Base-by-base conservation (phyloP, 345 rosid genomes). In the Eucalyptus viminalis region DNA sequence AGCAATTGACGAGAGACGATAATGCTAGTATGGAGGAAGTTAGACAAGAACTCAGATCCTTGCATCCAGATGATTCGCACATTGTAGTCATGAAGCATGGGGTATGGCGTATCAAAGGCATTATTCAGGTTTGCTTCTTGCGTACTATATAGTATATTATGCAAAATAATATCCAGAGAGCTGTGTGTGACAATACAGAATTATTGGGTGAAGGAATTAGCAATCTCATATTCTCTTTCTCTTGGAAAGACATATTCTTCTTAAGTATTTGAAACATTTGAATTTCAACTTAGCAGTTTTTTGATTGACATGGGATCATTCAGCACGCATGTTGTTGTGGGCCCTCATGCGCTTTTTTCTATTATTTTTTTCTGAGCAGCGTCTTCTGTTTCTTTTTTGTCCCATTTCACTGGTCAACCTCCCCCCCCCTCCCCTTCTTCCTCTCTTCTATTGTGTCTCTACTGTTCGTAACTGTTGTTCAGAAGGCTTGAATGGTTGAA, bases 31-130 rank as follows among this genome's bases (percentile, higher is more conserved):
- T 94, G 93, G 99, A 96, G 90, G 99, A 95, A 94, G 97, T 97
- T 89, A 97, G 99, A 90, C 94, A 93, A 93, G 98, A 98, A 92
- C 96, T 98, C 76, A 96, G 89, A 93, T 95, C 95, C 7, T 88
- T 95, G 93, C 98, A 98, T 94, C 99, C 97, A 0, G 98, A 97
- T 89, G 99, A 97, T 92, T 91, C 97, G 0, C 95, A 96, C 60
- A 95, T 98, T 86, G 98, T 98, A 58, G 95, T 96, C 47, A 91
- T 94, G 94, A 97, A 96, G 92, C 94, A 95, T 49, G 99, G 99
- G 43, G 98, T 93, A n/a, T 98, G 99, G 99, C 99, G 99, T 80
- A 89, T 98, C 95, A 98, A 98, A 94, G 99, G 99, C 93, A 95
- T 98, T 87, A 97, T 97, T 92, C 99, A 98, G 98, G 99, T 98